phyloP scores from a whole-genome alignment of 2,329 filamentous ascomycete species.

The Fusarium buharicum region DNA sequence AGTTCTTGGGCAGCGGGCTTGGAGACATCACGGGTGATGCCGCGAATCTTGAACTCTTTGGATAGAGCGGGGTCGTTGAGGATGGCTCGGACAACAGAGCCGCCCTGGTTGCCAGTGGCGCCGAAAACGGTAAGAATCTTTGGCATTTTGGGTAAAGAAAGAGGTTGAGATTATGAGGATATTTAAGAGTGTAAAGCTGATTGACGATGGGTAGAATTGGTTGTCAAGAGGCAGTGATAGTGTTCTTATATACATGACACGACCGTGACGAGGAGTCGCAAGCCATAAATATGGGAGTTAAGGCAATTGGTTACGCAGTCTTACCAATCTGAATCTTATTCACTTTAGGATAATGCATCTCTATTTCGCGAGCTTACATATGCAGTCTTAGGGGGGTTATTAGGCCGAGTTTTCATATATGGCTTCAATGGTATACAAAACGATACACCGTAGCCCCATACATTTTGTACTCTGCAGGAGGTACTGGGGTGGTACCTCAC shows the following conservation, averaged over 20 bases:
- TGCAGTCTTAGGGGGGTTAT: too few relatives aligned
- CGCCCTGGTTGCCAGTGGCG: slow-evolving; percentile 61
- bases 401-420: too few relatives aligned
- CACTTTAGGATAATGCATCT: too few relatives aligned
- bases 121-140: slow-evolving; percentile 58
- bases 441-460: too few relatives aligned
- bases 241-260: slow-evolving; percentile 26
- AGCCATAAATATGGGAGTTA: not conserved
- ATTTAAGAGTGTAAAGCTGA: not conserved
- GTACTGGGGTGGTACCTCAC: too few relatives aligned
- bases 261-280: slow-evolving; percentile 3
- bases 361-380: too few relatives aligned
- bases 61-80: slow-evolving; percentile 59
- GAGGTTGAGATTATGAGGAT: not conserved
- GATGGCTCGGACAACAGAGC: slow-evolving; percentile 57
- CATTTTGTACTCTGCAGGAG: too few relatives aligned
- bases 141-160: slow-evolving; percentile 44
- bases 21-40: slow-evolving; percentile 57
- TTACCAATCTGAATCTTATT: slow-evolving; percentile 29
- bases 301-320: slow-evolving; percentile 3
- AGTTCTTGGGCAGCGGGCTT: slow-evolving; percentile 55
- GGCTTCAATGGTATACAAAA: too few relatives aligned
- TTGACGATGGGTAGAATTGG: not conserved
- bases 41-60: slow-evolving; percentile 57
- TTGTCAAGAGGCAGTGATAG: not conserved